Evolutionary conservation across 164 flowering plant genomes (phyloP), one percentile per base, ranked within the genome.

Genomic region (Vitis riparia): DNA sequence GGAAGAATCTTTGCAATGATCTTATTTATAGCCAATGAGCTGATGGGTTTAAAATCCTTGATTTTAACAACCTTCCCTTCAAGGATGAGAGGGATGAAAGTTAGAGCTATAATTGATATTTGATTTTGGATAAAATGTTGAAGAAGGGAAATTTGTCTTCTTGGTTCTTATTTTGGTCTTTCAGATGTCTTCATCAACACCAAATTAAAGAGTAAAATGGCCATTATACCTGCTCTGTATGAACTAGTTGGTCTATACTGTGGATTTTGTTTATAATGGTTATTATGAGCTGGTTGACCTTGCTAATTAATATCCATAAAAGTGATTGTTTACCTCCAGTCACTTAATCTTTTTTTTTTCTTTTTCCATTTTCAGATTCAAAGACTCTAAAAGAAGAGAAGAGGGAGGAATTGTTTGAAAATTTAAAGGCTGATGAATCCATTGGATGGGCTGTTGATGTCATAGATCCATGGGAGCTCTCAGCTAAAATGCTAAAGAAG

Each of bases 381-480:
- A 95, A 95, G 76, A 92, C 97, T 62, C 80, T 95, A 30, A 94
- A 94, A 73, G 99, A 90, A 76, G 99, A 95, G 76, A 90, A 87
- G 80, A 84, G 99, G 82, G 99, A 92, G 68, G 98, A 94, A 68
- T 70, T 94, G 53, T 94, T 90, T 78, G 98, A 92, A 68, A 82
- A 53, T 71, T 75, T 94, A 67, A 90, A 94, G 80, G 75, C 78
- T 12, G 77, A 94, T 68, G 83, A 85, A 55, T 87, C 92, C 13
- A 80, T 92, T 80, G 94, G 99, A 58, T 94, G 98, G 99, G 86
- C 85, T 71, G 98, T 88, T 63, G 99, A 94, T 80, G 84, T 94
- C 69, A 92, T 92, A 66, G 98, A 92, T 73, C 97, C 99, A 30
- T 79, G 89, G 73, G 99, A 87, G 68, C 98, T 94, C 56, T 95